phyloP scores from a whole-genome alignment of 2,329 filamentous ascomycete species.

The Xylaria sp. region DNA sequence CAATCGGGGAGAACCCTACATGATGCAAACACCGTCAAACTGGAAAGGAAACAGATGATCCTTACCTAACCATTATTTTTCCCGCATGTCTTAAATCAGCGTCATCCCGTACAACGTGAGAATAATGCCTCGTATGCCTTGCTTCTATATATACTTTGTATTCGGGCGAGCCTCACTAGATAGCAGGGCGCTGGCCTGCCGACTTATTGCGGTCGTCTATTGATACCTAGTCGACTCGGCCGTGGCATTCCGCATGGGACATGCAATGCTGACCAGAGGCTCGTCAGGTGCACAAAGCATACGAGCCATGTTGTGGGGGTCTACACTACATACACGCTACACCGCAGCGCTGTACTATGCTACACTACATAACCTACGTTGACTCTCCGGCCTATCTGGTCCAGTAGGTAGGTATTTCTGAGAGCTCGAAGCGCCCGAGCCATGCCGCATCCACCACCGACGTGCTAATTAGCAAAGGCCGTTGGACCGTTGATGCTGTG shows the following conservation, averaged over 20 bases:
- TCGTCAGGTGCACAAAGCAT: constrained; percentile 30
- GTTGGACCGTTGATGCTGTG: constrained; percentile 12
- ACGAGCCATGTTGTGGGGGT: constrained; percentile 28
- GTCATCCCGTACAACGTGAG: background rate
- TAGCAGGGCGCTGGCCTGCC: background rate
- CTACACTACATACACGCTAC: background rate
- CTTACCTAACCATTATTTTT: constrained; percentile 11
- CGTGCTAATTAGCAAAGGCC: background rate
- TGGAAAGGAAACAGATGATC: constrained; percentile 20
- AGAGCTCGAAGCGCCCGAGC: constrained; percentile 5
- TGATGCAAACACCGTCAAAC: constrained; percentile 29
- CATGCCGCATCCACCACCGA: background rate
- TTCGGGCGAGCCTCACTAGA: background rate
- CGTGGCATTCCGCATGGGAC: constrained; percentile 14
- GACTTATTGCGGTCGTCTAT: background rate
- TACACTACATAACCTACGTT: constrained; percentile 9
- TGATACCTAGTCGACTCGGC: background rate
- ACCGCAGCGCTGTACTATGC: background rate
- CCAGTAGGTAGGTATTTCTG: background rate
- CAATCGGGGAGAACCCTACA: constrained; percentile 20
- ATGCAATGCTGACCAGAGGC: constrained; percentile 17
- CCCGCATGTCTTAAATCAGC: background rate
- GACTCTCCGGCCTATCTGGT: background rate
- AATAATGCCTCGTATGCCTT: background rate
- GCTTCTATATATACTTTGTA: background rate